Evolutionary conservation across 768 basidiomycete genomes (phyloP), one percentile per base, ranked within the genome.

Genomic region (Rhodosporidiobolus odoratus): DNA sequence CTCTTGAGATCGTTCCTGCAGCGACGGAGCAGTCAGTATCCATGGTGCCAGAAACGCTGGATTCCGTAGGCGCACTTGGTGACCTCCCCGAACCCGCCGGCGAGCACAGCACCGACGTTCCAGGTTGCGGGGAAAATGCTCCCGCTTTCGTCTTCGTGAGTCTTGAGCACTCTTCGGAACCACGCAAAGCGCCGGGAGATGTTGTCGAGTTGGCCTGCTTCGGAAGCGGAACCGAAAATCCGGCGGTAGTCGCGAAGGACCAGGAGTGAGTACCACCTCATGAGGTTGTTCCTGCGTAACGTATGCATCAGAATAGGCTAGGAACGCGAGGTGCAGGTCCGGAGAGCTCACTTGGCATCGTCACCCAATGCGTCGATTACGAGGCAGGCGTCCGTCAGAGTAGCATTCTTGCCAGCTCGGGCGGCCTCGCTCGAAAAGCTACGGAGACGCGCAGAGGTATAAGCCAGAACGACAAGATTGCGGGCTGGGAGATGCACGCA

Each of bases 211-310:
- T 96, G 92, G 6, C 95, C 96, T 3, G 96, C 84, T 80, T 98
- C 96, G 72, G 96, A 93, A 9, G 87, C 88, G 12, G 90, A 86
- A 58, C 90, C 87, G 81, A 99, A 98, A 78, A 99, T 94, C 30
- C 93, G 88, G 17, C 93, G 88, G 78, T 98, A 99, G 78, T 98
- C 96, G 78, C 92, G 91, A 34, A 99, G 84, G 75, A 96, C 91
- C 23, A 94, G 84, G 16, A 89, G 86, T 30, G 91, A 87, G 76
- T 96, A 96, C 61, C 92, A 88, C 62, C 94, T 91, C 19, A 98
- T 83, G 64, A 96, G 84, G 65, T 89, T 87, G 43, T 80, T 79
- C 45, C 82, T 83, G 71, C 15, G 37, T 58, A 19, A 21, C 5
- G 56, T 16, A 21, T n/a, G 47, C 69, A 13, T 58, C 47, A 23